Percentiles rank a stretch among this genome's conserved stretches.
These are phyloP conservation scores for Hemileccinum impolitum DNA, from an alignment of 768 basidiomycete species.

Conservation along the genomic window DNA sequence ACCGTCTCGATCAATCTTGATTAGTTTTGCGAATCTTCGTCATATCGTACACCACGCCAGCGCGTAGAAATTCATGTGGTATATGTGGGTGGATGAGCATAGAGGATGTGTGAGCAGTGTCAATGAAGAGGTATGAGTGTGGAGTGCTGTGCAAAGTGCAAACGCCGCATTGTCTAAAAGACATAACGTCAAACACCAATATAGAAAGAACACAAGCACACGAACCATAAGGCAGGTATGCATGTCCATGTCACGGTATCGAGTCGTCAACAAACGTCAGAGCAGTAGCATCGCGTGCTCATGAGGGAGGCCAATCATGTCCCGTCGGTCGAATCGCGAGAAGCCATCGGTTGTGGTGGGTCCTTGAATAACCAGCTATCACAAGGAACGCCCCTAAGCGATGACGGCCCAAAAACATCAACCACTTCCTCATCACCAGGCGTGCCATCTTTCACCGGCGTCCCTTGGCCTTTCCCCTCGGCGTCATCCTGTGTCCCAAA, in stretches of 20 bases:
- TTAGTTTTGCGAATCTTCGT: neutral
- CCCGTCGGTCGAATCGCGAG: neutral
- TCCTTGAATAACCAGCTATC: constrained; percentile 14
- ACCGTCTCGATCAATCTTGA: neutral
- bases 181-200: neutral
- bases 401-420: constrained; percentile 12
- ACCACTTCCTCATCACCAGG: neutral
- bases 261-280: constrained; percentile 4
- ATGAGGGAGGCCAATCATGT: neutral
- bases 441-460: neutral
- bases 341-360: neutral
- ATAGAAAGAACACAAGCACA: neutral
- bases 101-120: neutral
- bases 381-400: neutral
- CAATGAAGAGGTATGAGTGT: neutral
- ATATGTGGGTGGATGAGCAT: neutral
- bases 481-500: constrained; percentile 28
- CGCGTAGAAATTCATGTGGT: constrained; percentile 7
- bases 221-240: constrained; percentile 11
- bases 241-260: neutral
- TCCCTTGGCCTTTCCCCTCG: constrained; percentile 11
- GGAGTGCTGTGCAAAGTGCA: neutral
- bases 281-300: neutral
- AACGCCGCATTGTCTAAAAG: constrained; percentile 5
- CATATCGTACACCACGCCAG: constrained; percentile 25